These are phyloP conservation scores for Huntiella decipiens DNA, from an alignment of 2,329 filamentous ascomycete genomes.

Conservation along the genomic window DNA sequence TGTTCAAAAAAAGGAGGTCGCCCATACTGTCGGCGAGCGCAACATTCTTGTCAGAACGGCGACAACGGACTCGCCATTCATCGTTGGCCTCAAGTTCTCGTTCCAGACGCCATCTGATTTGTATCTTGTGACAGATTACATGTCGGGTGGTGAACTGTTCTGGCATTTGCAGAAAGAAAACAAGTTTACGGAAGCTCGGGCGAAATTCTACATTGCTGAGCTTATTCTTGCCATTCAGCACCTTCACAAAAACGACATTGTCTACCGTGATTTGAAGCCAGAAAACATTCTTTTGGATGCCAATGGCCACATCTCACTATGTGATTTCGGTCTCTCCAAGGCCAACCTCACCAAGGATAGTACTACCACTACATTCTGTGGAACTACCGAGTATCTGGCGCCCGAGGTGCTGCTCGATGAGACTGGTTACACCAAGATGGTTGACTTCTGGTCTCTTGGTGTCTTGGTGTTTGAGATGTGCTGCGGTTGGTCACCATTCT, in stretches of 20 bases:
- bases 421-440: constrained; percentile 98
- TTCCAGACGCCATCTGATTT: constrained; percentile 95
- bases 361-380: constrained; percentile 97
- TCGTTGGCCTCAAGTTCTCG: constrained; percentile 93
- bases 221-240: constrained; percentile 89
- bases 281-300: constrained; percentile 95
- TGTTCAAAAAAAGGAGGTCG: constrained; percentile 98
- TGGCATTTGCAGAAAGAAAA: constrained; percentile 98
- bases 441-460: constrained; percentile 96
- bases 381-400: constrained; percentile 91
- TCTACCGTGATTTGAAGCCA: constrained; percentile 91
- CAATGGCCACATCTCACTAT: constrained; percentile 92
- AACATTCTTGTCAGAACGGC: constrained; percentile 95
- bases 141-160: constrained; percentile 96
- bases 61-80: constrained; percentile 89
- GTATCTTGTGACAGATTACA: constrained; percentile 97
- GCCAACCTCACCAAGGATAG: constrained; percentile 93
- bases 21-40: constrained; percentile 87
- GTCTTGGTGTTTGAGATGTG: constrained; percentile 99
- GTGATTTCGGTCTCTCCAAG: constrained; percentile 94
- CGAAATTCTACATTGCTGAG: constrained; percentile 98
- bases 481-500: constrained; percentile 97
- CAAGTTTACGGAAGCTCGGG: constrained; percentile 80
- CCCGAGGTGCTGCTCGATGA: constrained; percentile 91
- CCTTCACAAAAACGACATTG: constrained; percentile 90